Evolutionary conservation across 306 rosid genomes (phyloP).

Genomic region (Acacia crassicarpa): DNA sequence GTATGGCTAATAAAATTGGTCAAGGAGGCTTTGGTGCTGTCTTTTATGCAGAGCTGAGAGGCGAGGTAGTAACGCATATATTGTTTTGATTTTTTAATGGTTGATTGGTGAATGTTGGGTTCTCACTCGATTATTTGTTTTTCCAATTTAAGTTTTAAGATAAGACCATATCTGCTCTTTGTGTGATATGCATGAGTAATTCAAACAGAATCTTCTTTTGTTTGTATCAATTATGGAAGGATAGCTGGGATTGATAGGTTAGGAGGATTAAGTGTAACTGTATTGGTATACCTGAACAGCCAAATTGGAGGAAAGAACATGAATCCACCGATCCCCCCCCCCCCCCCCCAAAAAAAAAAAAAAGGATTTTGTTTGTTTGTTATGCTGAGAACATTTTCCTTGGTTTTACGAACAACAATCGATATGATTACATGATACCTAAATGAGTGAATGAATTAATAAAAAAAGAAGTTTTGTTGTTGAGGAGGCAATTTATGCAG

Average conservation of each 20-base stretch:
- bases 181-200: slow-evolving; percentile 22
- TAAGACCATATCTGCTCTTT: background rate
- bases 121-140: background rate
- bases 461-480: background rate
- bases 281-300: background rate
- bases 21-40: slow-evolving; percentile 97
- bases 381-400: background rate
- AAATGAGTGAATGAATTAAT: background rate
- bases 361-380: slow-evolving; percentile 4
- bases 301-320: slow-evolving; percentile 4
- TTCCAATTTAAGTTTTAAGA: background rate
- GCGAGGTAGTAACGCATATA: slow-evolving; percentile 74
- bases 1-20: slow-evolving; percentile 81
- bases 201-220: slow-evolving; percentile 8
- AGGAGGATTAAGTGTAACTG: background rate
- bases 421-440: background rate
- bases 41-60: slow-evolving; percentile 94
- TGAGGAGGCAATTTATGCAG: background rate
- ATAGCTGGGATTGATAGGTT: background rate
- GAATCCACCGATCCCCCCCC: background rate
- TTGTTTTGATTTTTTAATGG: slow-evolving; percentile 4
- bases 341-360: no score
- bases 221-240: slow-evolving; percentile 9
- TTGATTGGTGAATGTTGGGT: background rate
- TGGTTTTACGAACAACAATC: background rate